Evolutionary conservation across 2,329 filamentous ascomycete genomes (phyloP), one percentile per base, ranked within the genome.

Genomic region (Colletotrichum euphorbiae): DNA sequence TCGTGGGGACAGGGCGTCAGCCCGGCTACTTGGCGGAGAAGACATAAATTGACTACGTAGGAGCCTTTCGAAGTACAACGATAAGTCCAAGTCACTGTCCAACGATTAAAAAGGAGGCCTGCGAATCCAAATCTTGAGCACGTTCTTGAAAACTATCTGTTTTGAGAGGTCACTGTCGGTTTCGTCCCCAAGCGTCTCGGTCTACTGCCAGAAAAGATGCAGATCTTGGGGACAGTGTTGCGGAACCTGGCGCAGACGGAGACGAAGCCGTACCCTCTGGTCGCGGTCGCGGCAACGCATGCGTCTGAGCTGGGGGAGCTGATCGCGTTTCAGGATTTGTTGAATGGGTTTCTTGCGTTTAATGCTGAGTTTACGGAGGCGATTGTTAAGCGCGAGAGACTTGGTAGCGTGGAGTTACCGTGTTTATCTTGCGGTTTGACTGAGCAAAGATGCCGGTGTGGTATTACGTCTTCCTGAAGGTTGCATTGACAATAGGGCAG

Each of bases 201-300:
- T 54, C 3, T 19, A 31, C 2, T 31, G 21, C 21, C 3, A 21
- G 6, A 21, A 43, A 61, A 43, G 24, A 61, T 61, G 58, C 58
- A 61, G 46, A 61, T 61, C 36, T 52, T 61, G 58, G 43, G 43
- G 46, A 51, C 58, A 4, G 58, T 61, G 4, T 17, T 52, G 9
- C 58, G 58, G 6, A 51, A 42, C 6, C 48, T 61, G 33, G 58
- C 46, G 19, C 46, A 31, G 21, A 21, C 43, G 46, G 58, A 61
- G 17, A 31, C 43, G 1, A 61, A 51, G 28, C 58, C 58, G 8
- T 61, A 61, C 2, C 9, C 58, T 17, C 15, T 59, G 31, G 56
- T 48, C 6, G 33, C 19, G 11, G 56, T 59, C 6, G 43, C 56
- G 33, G 56, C 56, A 15, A n/a, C 15, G 33, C 56, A 59, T 0